Evolutionary conservation across 371 early-diverging fungal genomes (phyloP).

Genomic region (Mucor plumbeus): DNA sequence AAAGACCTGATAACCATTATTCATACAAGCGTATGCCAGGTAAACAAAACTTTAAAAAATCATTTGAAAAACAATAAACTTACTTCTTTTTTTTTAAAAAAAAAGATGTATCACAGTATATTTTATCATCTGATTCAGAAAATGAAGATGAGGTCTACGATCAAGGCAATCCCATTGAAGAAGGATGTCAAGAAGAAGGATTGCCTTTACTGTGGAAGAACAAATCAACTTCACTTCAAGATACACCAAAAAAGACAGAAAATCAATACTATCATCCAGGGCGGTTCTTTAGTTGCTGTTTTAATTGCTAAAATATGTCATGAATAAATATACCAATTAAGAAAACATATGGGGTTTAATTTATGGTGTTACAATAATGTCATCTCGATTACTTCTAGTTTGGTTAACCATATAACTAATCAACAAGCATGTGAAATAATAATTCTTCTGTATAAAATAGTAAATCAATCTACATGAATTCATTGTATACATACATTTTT

Average conservation of each 20-base stretch:
- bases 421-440: conserved; percentile 9
- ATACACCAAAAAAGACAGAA: conserved; percentile 13
- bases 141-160: neutral
- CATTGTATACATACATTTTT: neutral
- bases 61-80: neutral
- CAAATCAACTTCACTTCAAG: neutral
- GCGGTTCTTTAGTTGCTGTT: conserved; percentile 9
- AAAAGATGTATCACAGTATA: neutral
- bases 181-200: conserved; percentile 20
- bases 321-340: conserved; percentile 9
- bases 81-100: too few species aligned
- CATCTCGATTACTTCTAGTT: conserved; percentile 13
- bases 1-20: conserved; percentile 5
- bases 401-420: conserved; percentile 8
- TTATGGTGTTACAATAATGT: conserved; percentile 4
- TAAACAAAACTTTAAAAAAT: neutral
- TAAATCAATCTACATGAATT: neutral
- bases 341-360: neutral
- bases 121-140: conserved; percentile 4
- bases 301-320: neutral
- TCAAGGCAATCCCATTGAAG: neutral
- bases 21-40: conserved; percentile 11
- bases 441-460: neutral
- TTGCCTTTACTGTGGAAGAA: conserved; percentile 23
- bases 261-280: conserved; percentile 2